Percentiles rank a stretch among this genome's conserved stretches.
Conservation (phyloP, 495 filamentous ascomycete species). For the Aspergillus egyptiacus region DNA sequence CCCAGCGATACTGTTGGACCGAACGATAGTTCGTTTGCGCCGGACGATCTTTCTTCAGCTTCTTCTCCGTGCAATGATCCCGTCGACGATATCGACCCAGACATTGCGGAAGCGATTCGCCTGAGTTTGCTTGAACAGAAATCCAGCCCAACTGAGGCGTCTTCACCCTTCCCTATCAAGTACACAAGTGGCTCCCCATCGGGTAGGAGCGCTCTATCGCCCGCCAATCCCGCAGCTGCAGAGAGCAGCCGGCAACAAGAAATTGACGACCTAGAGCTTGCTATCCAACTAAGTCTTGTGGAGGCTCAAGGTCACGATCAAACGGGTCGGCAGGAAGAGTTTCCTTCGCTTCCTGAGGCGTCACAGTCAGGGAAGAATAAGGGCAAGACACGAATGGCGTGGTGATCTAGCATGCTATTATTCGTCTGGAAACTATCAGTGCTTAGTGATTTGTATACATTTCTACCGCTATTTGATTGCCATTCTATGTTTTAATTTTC, state of each 20-base stretch:
- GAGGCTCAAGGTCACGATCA: constrained; percentile 45
- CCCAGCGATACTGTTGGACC: constrained; percentile 36
- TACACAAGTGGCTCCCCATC: constrained; percentile 36
- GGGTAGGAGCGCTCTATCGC: constrained; percentile 11
- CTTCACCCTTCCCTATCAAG: constrained; percentile 46
- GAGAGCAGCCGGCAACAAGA: constrained; percentile 43
- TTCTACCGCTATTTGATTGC: neutral
- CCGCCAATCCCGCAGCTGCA: constrained; percentile 19
- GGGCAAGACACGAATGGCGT: constrained; percentile 39
- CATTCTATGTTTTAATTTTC: neutral
- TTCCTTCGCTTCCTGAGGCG: constrained; percentile 47
- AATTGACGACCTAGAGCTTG: constrained; percentile 76
- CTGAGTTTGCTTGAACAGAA: constrained; percentile 60
- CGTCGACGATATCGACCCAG: constrained; percentile 57
- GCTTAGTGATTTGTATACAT: neutral
- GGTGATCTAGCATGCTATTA: constrained; percentile 4
- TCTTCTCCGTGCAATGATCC: constrained; percentile 36
- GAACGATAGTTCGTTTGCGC: constrained; percentile 46
- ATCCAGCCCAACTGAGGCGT: constrained; percentile 22
- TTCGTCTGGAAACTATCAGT: neutral
- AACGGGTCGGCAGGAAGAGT: constrained; percentile 42
- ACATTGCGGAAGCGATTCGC: constrained; percentile 76
- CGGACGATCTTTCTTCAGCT: constrained; percentile 41
- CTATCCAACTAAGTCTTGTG: constrained; percentile 75
- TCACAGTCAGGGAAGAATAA: constrained; percentile 38